phyloP scores from a whole-genome alignment of 108 stramenopile genomes.

The Ochromonas danica region DNA sequence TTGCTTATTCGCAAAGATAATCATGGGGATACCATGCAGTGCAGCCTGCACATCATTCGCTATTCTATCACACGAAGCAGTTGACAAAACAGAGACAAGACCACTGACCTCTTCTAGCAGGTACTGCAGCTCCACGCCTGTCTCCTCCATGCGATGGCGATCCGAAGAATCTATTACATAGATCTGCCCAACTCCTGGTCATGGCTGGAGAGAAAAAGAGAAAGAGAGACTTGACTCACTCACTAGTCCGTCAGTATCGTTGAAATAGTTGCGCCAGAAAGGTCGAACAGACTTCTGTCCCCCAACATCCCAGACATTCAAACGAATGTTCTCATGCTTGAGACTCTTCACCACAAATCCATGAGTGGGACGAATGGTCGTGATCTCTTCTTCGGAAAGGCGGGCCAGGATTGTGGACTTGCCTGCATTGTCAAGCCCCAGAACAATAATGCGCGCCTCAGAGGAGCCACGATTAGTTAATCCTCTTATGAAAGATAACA shows the following conservation, averaged over 20 bases:
- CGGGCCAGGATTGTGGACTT: conserved; percentile 83
- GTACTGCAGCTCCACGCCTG: conserved; percentile 52
- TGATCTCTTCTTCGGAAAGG: conserved; percentile 63
- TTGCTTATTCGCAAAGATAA: conserved; percentile 71
- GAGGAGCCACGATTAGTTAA: too few relatives aligned
- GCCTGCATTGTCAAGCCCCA: conserved; percentile 90
- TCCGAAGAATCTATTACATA: conserved; percentile 24
- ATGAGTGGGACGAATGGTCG: conserved; percentile 45
- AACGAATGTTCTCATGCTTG: conserved; percentile 59
- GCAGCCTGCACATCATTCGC: too few relatives aligned
- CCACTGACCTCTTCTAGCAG: conserved; percentile 33
- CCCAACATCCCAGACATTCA: conserved; percentile 74
- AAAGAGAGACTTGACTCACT: background rate
- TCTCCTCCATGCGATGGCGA: conserved; percentile 54
- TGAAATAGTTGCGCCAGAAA: conserved; percentile 66
- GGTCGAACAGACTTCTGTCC: conserved; percentile 62
- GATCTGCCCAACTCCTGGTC: background rate
- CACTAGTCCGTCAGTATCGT: conserved; percentile 59
- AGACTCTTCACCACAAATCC: conserved; percentile 70
- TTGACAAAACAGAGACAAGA: background rate
- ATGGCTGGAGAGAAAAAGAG: background rate
- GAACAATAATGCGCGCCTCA: conserved; percentile 62
- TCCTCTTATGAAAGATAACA: too few relatives aligned
- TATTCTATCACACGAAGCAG: background rate
- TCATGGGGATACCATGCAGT: conserved; percentile 60